A percentile compares a stretch with the other conserved stretches of the same genome.
Conservation (phyloP, 2,329 filamentous ascomycete species). For the Fusarium longipes region DNA sequence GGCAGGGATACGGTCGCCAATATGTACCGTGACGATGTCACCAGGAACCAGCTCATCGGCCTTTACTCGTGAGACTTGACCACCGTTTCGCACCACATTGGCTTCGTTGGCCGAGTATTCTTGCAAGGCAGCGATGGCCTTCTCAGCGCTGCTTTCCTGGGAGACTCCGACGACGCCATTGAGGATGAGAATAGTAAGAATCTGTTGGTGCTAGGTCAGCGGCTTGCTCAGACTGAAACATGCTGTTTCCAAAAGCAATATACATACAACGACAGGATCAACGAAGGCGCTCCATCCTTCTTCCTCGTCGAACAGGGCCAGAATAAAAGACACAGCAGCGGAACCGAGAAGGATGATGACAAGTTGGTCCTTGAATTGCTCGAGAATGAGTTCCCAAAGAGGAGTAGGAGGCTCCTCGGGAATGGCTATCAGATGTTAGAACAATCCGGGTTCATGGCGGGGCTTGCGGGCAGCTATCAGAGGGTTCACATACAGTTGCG, state of each 20-base stretch:
- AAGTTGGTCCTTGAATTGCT: constrained; percentile 99
- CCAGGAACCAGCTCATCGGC: constrained; percentile 98
- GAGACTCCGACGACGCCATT: constrained; percentile 98
- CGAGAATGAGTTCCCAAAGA: constrained; percentile 93
- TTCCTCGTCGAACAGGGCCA: constrained; percentile 92
- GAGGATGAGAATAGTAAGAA: constrained; percentile 94
- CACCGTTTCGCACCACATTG: constrained; percentile 85
- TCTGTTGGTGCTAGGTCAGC: constrained; percentile 62
- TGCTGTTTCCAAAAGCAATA: not conserved
- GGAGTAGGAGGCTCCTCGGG: constrained; percentile 94
- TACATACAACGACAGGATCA: constrained; percentile 89
- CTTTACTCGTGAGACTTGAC: constrained; percentile 83
- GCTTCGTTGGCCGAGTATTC: constrained; percentile 99
- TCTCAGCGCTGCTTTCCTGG: constrained; percentile 98
- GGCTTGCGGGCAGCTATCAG: constrained; percentile 8
- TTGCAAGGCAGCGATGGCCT: constrained; percentile 96
- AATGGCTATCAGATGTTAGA: constrained; percentile 59
- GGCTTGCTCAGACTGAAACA: constrained; percentile 1
- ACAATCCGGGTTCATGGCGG: constrained; percentile 9
- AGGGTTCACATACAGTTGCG: constrained; percentile 68
- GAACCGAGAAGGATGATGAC: constrained; percentile 95
- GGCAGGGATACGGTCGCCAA: constrained; percentile 93
- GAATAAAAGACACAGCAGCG: constrained; percentile 90
- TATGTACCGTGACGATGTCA: constrained; percentile 86
- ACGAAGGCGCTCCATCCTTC: constrained; percentile 98